Conservation (phyloP, 2,329 filamentous ascomycete genomes). For the Claviceps sp. region DNA sequence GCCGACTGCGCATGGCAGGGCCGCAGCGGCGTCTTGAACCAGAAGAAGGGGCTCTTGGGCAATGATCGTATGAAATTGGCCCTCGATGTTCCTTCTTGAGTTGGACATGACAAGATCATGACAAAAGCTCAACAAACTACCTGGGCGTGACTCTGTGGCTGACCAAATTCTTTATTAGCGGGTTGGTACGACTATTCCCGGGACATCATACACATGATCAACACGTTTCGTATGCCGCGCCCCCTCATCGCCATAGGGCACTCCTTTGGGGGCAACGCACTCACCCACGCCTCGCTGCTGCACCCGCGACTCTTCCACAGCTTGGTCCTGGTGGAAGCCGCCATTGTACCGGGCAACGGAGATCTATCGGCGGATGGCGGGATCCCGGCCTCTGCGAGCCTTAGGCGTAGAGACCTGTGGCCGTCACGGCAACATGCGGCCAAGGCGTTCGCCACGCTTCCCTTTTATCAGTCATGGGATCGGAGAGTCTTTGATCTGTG, state of each 20-base stretch:
- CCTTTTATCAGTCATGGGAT: conserved; percentile 76
- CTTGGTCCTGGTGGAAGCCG: conserved; percentile 72
- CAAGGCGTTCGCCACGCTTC: conserved; percentile 46
- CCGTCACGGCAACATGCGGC: conserved; percentile 58
- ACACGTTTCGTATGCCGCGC: conserved; percentile 65
- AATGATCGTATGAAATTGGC: conserved; percentile 58
- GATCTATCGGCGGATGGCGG: conserved; percentile 10
- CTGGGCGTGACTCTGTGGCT: neutral
- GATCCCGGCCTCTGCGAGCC: conserved; percentile 46
- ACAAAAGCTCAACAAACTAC: neutral
- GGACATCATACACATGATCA: conserved; percentile 75
- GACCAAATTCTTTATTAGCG: conserved; percentile 31
- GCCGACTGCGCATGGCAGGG: conserved; percentile 82
- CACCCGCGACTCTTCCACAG: conserved; percentile 70
- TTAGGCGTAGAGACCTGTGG: conserved; percentile 68
- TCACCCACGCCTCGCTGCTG: conserved; percentile 58
- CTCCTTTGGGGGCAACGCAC: conserved; percentile 69
- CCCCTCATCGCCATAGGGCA: conserved; percentile 83
- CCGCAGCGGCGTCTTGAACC: conserved; percentile 64
- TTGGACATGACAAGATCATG: no score
- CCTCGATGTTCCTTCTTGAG: neutral
- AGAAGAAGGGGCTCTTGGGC: conserved; percentile 46
- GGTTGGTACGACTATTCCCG: conserved; percentile 77
- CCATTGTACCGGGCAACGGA: conserved; percentile 42
- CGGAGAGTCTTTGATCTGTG: conserved; percentile 53